Percentiles rank a stretch among this genome's conserved stretches.
Conservation (phyloP, 202 grass and related monocot species). For the Alloteropsis angusta region DNA sequence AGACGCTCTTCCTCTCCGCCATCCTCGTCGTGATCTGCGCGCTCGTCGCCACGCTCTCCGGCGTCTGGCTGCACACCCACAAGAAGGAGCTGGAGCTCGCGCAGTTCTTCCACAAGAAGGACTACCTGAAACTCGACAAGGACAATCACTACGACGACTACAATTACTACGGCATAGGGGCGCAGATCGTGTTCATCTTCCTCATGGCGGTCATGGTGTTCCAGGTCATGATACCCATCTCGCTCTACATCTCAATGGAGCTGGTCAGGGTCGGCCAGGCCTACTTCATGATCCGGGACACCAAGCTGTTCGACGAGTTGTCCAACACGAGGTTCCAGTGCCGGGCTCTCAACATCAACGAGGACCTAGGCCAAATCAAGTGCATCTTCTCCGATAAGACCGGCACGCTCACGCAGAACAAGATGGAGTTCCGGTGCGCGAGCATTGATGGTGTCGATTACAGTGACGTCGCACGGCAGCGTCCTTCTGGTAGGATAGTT, state of each 20-base stretch:
- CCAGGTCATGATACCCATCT: conserved; percentile 96
- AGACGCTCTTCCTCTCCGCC: conserved; percentile 70
- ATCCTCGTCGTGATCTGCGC: conserved; percentile 57
- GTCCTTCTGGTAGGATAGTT: conserved; percentile 21
- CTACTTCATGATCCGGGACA: conserved; percentile 86
- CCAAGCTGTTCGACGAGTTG: conserved; percentile 44
- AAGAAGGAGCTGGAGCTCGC: conserved; percentile 35
- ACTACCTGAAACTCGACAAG: conserved; percentile 33
- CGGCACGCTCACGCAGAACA: conserved; percentile 86
- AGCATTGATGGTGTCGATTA: conserved; percentile 70
- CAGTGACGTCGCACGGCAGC: conserved; percentile 32
- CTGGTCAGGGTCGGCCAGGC: conserved; percentile 75
- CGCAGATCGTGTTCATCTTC: conserved; percentile 67
- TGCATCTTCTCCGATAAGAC: conserved; percentile 93
- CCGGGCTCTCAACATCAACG: conserved; percentile 85
- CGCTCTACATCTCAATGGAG: conserved; percentile 96
- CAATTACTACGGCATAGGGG: conserved; percentile 75
- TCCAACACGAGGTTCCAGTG: conserved; percentile 76
- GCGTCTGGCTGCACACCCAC: conserved; percentile 63
- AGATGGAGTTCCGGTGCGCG: conserved; percentile 76
- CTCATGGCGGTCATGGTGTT: conserved; percentile 93
- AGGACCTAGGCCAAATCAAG: conserved; percentile 85
- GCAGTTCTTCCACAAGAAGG: conserved; percentile 76
- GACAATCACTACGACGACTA: conserved; percentile 27
- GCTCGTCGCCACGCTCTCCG: conserved; percentile 41